A percentile compares a stretch with the other conserved stretches of the same genome.
phyloP scores from a whole-genome alignment of 208 protist species.

The Crithidia bombi region DNA sequence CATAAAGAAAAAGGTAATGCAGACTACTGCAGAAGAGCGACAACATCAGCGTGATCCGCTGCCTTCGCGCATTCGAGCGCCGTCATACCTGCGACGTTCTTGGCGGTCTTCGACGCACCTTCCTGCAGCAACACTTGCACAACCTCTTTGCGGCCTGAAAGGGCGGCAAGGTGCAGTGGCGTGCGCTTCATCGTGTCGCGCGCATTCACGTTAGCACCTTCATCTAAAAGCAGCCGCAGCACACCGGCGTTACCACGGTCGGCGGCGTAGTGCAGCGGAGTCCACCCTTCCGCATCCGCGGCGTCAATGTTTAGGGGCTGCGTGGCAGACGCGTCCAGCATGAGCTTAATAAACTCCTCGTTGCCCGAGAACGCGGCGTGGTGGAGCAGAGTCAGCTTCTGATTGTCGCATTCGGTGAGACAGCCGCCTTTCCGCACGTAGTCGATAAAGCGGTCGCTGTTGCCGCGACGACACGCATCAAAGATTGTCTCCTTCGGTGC shows the following conservation, averaged over 20 bases:
- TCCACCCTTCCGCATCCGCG: constrained; percentile 79
- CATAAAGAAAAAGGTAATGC: background rate
- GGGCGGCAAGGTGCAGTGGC: constrained; percentile 81
- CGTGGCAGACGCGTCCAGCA: constrained; percentile 41
- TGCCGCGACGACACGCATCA: constrained; percentile 67
- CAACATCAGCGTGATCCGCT: constrained; percentile 38
- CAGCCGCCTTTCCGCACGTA: constrained; percentile 81
- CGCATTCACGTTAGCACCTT: constrained; percentile 76
- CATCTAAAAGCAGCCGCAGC: constrained; percentile 50
- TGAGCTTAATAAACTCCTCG: constrained; percentile 30
- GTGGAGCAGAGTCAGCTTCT: constrained; percentile 87
- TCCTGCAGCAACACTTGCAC: constrained; percentile 44
- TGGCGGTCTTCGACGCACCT: constrained; percentile 54
- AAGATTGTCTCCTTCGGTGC: constrained; percentile 61
- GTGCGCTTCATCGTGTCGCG: constrained; percentile 68
- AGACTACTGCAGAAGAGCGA: constrained; percentile 31
- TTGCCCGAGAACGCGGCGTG: constrained; percentile 78
- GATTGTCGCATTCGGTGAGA: constrained; percentile 70
- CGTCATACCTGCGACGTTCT: constrained; percentile 72
- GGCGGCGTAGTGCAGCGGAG: constrained; percentile 84
- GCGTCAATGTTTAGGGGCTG: constrained; percentile 70
- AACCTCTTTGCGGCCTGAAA: constrained; percentile 40
- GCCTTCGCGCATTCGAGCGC: constrained; percentile 58
- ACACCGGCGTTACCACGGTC: constrained; percentile 66
- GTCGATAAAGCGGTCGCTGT: constrained; percentile 45